Evolutionary conservation across 2,329 filamentous ascomycete genomes (phyloP), one percentile per base, ranked within the genome.

Genomic region (Cytospora chrysosperma): DNA sequence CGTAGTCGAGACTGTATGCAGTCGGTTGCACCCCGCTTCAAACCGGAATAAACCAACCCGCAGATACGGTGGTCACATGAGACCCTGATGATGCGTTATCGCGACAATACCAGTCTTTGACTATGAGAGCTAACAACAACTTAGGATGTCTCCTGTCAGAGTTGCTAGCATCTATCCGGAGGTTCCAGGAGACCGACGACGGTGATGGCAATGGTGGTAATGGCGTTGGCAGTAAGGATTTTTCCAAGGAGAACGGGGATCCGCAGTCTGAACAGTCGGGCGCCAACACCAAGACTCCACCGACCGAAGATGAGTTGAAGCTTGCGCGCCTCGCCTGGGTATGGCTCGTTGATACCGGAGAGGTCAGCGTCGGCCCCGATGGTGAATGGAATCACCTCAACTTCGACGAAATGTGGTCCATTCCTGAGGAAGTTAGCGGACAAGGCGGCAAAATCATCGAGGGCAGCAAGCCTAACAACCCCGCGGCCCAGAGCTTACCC

Each of bases 311-410:
- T 13, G 75, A 77, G 61, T 66, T 76, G 57, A 68, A 67, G 13
- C 71, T 79, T 30, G 75, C 74, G 9, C 74, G 76, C 26, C 77
- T 76, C 64, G 75, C 77, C 30, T 81, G 79, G 79, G 67, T 69
- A 52, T 80, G 77, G 76, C 63, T 80, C 43, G 70, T 73, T 6
- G 69, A 71, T 26, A 75, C 76, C 55, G 71, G 75, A 4, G 78
- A 81, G 56, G 77, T 81, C 37, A 74, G 73, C 19, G 73, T 80
- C 17, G 77, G 77, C 21, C 68, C 66, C 6, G 66, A 75, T 30
- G 75, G 73, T 32, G 67, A 70, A 30, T 77, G 74, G 69, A 77
- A 76, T 55, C 69, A 73, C 34, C 69, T 78, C 60, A 71, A 75
- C n/a, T 66, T 80, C n/a, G 73, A 77, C 59, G 74, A 79, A 9